phyloP scores from a whole-genome alignment of 768 basidiomycete species.

The Macrocybe gigantea region DNA sequence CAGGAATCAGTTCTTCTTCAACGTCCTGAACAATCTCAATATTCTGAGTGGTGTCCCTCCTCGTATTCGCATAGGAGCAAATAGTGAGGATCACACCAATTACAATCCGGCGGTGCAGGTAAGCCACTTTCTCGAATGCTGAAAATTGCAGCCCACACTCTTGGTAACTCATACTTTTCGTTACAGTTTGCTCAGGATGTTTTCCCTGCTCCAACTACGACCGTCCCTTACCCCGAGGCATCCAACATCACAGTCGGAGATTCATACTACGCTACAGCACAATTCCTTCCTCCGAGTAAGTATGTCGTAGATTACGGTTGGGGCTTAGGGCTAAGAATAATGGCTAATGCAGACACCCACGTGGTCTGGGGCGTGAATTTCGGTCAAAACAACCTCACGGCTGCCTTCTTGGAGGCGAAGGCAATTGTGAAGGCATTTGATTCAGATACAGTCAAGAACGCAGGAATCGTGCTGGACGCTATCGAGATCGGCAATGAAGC shows the following conservation, averaged over 20 bases:
- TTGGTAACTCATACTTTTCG: not conserved
- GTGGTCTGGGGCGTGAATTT: constrained; percentile 68
- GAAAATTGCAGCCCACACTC: not conserved
- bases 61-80: constrained; percentile 52
- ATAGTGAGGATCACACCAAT: constrained; percentile 52
- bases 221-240: constrained; percentile 64
- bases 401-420: constrained; percentile 39
- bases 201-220: constrained; percentile 43
- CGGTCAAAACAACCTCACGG: constrained; percentile 46
- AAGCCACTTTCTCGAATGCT: constrained; percentile 2
- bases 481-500: constrained; percentile 62
- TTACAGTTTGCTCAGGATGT: constrained; percentile 36
- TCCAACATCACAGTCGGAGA: constrained; percentile 53
- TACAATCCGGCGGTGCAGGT: constrained; percentile 45
- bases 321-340: not conserved
- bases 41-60: constrained; percentile 44
- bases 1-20: constrained; percentile 54
- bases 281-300: constrained; percentile 14
- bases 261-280: constrained; percentile 38
- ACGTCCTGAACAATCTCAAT: constrained; percentile 49
- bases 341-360: constrained; percentile 37
- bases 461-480: constrained; percentile 45
- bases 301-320: not conserved
- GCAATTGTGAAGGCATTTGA: constrained; percentile 45
- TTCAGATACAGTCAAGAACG: constrained; percentile 27